Evolutionary conservation across 1,284 basidiomycete species (phyloP), one percentile per base, ranked within the genome.

Genomic region (Irpex lacteus): DNA sequence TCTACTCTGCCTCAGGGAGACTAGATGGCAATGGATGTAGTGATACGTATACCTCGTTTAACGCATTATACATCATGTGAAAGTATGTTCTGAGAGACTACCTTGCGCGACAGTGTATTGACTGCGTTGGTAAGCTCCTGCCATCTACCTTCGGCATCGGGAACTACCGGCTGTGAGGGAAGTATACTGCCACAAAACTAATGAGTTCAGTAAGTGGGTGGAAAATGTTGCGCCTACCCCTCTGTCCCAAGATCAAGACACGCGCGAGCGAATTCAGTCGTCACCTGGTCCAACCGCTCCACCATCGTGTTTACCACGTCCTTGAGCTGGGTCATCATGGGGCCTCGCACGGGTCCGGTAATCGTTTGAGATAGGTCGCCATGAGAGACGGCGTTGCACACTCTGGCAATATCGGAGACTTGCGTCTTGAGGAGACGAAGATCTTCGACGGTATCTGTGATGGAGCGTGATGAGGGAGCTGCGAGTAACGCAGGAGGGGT

Each of bases 381-480:
- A 5, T 15, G 40, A 44, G 40, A 44, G 15, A 44, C 15, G 5
- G 40, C 40, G 40, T 44, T 44, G 15, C 40, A 44, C 2, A 44
- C 40, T 44, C 15, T 44, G 15, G 40, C 40, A 4, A 15, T 15
- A 74, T 96, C 94, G 79, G 94, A 91, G 1, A 96, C 93, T 78
- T 95, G 93, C 19, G 91, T 91, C 76, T 94, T 94, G 63, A 96
- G 83, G 60, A 94, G 76, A 70, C 86, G 84, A 60, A 95, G 82
- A 76, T 96, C 94, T 76, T 95, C 89, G 36, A 90, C 85, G 1
- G 90, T 88, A 65, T 63, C 67, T 62, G 57, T 65, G 60, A 68
- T 69, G 26, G 26, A 3, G 26, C 4, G 26, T 4, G 26, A 26
- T 26, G 4, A 26, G 26, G 26, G 26, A 3, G 26, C 26, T 26